Evolutionary conservation across 2,329 filamentous ascomycete species (phyloP).

Genomic region (Trichophaea hybrida): DNA sequence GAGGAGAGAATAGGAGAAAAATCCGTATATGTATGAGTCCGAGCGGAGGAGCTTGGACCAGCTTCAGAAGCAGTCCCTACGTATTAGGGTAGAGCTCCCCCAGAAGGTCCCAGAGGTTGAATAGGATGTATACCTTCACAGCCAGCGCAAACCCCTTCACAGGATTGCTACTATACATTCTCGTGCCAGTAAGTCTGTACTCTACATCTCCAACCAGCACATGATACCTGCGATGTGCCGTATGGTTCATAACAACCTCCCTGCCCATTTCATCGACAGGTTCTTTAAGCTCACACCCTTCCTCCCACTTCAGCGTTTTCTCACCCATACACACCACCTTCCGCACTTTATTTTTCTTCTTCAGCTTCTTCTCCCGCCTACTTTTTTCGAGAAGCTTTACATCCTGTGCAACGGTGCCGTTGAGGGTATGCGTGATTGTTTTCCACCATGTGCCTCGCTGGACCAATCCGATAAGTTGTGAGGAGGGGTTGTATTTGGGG

Average conservation of each 20-base stretch:
- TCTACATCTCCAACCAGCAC: conserved; percentile 11
- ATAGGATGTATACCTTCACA: no score
- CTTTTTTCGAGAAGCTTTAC: neutral
- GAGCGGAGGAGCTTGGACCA: no score
- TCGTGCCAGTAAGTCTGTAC: conserved; percentile 17
- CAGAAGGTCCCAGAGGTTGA: no score
- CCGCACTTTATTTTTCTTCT: conserved; percentile 1
- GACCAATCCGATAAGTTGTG: neutral
- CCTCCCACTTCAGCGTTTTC: conserved; percentile 11
- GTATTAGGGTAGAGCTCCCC: no score
- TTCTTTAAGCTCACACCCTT: conserved; percentile 3
- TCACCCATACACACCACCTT: conserved; percentile 6
- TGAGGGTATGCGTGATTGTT: neutral
- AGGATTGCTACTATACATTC: neutral
- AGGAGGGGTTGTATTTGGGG: conserved; percentile 9
- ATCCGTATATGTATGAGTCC: no score
- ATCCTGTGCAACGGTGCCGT: neutral
- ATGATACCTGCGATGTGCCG: conserved; percentile 17
- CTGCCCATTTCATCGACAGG: conserved; percentile 29
- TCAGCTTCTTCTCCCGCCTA: conserved; percentile 3
- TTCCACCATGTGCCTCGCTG: neutral
- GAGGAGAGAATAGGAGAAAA: no score
- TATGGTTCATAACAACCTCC: conserved; percentile 12
- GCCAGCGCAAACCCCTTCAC: neutral
- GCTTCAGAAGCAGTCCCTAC: no score